Percentiles rank a stretch among this genome's conserved stretches.
Evolutionary conservation across 179 eudicot genomes (phyloP).

Genomic region (Gypsophila paniculata): DNA sequence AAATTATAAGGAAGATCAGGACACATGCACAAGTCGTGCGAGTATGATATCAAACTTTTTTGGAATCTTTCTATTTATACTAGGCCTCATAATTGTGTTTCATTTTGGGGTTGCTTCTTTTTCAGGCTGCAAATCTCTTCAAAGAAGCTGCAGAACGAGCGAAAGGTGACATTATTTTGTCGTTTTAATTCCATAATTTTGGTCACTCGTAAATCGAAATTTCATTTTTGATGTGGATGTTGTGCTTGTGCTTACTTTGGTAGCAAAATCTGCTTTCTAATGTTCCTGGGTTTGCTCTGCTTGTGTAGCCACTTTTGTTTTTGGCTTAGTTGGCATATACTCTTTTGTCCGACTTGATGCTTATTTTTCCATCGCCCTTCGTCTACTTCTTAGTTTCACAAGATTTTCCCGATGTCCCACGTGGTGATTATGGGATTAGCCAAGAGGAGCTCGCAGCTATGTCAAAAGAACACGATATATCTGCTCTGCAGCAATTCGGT

Average conservation of each 20-base stretch:
- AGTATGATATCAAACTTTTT: slow-evolving; percentile 32
- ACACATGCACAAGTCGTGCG: slow-evolving; percentile 64
- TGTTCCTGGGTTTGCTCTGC: not conserved
- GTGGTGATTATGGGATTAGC: slow-evolving; percentile 49
- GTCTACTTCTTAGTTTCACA: slow-evolving; percentile 25
- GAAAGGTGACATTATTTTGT: slow-evolving; percentile 38
- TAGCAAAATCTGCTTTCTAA: not conserved
- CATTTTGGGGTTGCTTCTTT: slow-evolving; percentile 23
- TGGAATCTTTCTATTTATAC: not conserved
- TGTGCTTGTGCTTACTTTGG: not conserved
- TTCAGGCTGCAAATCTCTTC: slow-evolving; percentile 78
- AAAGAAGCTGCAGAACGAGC: slow-evolving; percentile 56
- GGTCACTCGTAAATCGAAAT: not conserved
- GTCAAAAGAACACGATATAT: slow-evolving; percentile 60
- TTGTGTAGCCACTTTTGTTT: not conserved
- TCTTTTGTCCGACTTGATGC: not conserved
- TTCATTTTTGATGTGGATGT: not conserved
- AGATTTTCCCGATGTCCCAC: slow-evolving; percentile 28
- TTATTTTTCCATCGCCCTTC: not conserved
- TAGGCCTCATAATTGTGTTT: slow-evolving; percentile 4
- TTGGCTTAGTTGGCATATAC: not conserved
- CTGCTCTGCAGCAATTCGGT: slow-evolving; percentile 49
- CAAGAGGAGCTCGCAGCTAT: slow-evolving; percentile 57
- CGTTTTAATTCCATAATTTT: slow-evolving; percentile 1
- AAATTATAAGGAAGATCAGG: slow-evolving; percentile 52